Conservation (phyloP, 78 protist species). For the Cavenderia fasciculata region DNA sequence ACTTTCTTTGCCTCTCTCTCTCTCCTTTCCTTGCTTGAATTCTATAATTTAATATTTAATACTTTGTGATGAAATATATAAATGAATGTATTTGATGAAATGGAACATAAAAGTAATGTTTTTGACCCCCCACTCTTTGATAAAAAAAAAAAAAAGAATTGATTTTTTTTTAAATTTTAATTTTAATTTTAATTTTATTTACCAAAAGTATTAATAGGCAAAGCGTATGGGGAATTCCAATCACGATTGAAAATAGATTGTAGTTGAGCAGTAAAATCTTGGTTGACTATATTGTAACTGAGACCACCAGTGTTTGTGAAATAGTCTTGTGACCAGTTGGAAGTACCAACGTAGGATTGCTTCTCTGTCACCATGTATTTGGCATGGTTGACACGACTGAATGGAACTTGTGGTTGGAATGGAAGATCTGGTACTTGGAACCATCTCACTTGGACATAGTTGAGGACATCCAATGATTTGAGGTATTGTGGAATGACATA, state of each 20-base stretch:
- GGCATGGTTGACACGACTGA: constrained; percentile 92
- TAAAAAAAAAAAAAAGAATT: too few relatives aligned
- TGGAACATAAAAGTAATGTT: too few relatives aligned
- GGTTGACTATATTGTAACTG: constrained; percentile 40
- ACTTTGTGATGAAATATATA: too few relatives aligned
- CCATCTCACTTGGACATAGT: constrained; percentile 73
- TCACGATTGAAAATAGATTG: constrained; percentile 71
- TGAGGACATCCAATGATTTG: constrained; percentile 60
- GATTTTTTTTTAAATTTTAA: too few relatives aligned
- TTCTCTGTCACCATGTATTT: constrained; percentile 89
- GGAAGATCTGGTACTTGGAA: constrained; percentile 82
- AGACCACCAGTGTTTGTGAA: constrained; percentile 81
- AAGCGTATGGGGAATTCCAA: constrained; percentile 67
- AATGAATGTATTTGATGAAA: too few relatives aligned
- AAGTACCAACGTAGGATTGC: constrained; percentile 75
- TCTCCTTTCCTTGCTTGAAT: too few relatives aligned
- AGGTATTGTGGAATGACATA: constrained; percentile 62
- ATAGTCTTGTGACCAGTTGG: constrained; percentile 89
- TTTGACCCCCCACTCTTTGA: too few relatives aligned
- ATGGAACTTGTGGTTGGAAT: constrained; percentile 70
- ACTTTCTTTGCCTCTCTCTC: too few relatives aligned
- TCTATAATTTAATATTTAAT: too few relatives aligned
- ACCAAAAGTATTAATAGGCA: constrained; percentile 55
- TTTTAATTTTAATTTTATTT: too few relatives aligned
- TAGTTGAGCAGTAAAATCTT: constrained; percentile 37